These are phyloP conservation scores for Claviceps quebecensis DNA, from an alignment of 2,329 filamentous ascomycete genomes.

Conservation along the genomic window DNA sequence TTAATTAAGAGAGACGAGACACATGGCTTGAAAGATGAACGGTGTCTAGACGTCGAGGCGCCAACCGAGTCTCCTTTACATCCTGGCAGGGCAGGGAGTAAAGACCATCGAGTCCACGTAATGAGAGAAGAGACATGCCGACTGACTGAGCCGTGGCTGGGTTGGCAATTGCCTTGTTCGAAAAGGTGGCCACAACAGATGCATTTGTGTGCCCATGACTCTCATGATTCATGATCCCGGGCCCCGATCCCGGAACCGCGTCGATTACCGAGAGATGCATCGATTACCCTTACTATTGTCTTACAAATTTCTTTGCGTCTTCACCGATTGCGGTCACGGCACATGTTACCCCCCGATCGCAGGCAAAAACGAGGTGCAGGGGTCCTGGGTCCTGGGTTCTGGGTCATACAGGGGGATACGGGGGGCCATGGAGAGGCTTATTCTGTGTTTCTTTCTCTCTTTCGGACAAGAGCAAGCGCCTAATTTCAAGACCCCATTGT, in stretches of 20 bases:
- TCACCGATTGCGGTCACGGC: neutral
- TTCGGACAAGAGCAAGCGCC: neutral
- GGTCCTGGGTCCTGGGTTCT: neutral
- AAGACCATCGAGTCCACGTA: too few relatives aligned
- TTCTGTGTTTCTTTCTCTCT: neutral
- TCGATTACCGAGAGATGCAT: neutral
- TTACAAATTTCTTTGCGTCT: neutral
- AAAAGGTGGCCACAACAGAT: conserved; percentile 5
- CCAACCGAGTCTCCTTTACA: too few relatives aligned
- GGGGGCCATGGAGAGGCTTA: conserved; percentile 1
- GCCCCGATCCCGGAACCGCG: neutral
- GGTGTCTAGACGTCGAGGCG: too few relatives aligned
- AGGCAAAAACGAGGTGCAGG: neutral
- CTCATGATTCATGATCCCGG: neutral
- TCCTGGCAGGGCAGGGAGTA: too few relatives aligned
- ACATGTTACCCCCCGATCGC: neutral
- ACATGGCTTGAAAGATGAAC: neutral
- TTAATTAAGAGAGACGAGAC: neutral
- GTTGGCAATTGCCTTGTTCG: too few relatives aligned
- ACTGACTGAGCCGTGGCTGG: too few relatives aligned
- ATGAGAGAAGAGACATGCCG: too few relatives aligned
- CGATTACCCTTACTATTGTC: neutral
- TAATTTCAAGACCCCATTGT: neutral
- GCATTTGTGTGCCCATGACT: too few relatives aligned
- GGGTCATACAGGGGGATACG: neutral